These are phyloP conservation scores for Wickerhamomyces kurtzmanii DNA, from an alignment of 805 yeast species.

Conservation along the genomic window DNA sequence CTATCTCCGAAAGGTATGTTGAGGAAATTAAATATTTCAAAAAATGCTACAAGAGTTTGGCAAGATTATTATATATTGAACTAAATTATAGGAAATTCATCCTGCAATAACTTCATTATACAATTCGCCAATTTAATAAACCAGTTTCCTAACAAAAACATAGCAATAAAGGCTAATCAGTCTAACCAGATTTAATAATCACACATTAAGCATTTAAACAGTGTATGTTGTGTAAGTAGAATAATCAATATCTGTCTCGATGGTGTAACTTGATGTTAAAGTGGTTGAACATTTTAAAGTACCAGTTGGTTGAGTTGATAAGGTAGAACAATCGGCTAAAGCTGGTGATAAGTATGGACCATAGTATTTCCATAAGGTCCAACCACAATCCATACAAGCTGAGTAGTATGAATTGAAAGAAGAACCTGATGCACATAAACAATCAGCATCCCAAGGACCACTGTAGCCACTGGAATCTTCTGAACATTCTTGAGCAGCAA, in stretches of 20 bases:
- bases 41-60: no score
- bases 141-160: no score
- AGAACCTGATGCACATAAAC: constrained; percentile 12
- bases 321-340: constrained; percentile 14
- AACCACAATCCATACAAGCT: constrained; percentile 24
- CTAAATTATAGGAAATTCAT: no score
- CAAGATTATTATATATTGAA: no score
- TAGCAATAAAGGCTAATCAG: no score
- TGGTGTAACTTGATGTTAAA: constrained; percentile 7
- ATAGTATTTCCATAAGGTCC: constrained; percentile 25
- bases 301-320: constrained; percentile 20
- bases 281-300: constrained; percentile 16
- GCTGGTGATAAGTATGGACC: constrained; percentile 15
- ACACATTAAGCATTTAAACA: no score
- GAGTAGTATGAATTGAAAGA: constrained; percentile 9
- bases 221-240: no score
- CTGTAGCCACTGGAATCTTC: constrained; percentile 4
- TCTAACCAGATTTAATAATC: no score
- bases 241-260: constrained; percentile 4
- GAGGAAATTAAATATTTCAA: no score
- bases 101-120: no score
- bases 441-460: constrained; percentile 9
- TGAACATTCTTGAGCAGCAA: constrained; percentile 18
- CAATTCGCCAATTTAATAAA: no score
- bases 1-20: no score